Evolutionary conservation across 2,329 filamentous ascomycete species (phyloP).

Genomic region (Juglanconis oblonga): DNA sequence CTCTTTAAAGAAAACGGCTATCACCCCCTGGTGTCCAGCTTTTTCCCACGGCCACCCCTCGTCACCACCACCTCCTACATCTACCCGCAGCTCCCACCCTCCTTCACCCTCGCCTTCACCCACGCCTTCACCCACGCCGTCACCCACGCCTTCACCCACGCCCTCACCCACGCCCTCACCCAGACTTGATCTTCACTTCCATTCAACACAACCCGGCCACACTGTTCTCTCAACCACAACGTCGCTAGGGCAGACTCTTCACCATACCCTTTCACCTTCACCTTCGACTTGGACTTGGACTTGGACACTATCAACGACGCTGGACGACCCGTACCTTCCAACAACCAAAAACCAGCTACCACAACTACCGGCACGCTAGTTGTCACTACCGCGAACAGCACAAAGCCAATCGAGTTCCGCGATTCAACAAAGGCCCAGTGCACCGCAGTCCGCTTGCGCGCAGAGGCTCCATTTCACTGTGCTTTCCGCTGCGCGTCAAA

Average conservation of each 20-base stretch:
- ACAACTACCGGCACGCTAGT: constrained; percentile 8
- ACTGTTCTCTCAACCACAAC: background rate
- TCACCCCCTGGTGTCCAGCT: constrained; percentile 11
- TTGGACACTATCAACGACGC: constrained; percentile 13
- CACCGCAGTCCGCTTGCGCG: background rate
- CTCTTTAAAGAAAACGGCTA: constrained; percentile 18
- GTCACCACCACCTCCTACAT: constrained; percentile 13
- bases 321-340: constrained; percentile 14
- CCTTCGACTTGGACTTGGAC: background rate
- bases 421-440: background rate
- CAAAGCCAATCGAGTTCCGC: background rate
- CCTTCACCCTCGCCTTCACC: constrained; percentile 1
- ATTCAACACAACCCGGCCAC: background rate
- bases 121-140: constrained; percentile 1
- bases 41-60: background rate
- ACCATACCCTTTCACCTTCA: background rate
- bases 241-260: constrained; percentile 7
- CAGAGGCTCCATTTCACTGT: background rate
- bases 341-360: background rate
- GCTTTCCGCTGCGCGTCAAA: background rate
- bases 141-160: constrained; percentile 5
- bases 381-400: constrained; percentile 1
- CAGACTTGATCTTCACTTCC: constrained; percentile 8
- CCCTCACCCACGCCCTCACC: background rate
- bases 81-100: constrained; percentile 1